Evolutionary conservation across 2,329 filamentous ascomycete species (phyloP).

Genomic region (Macrophomina phaseolina): DNA sequence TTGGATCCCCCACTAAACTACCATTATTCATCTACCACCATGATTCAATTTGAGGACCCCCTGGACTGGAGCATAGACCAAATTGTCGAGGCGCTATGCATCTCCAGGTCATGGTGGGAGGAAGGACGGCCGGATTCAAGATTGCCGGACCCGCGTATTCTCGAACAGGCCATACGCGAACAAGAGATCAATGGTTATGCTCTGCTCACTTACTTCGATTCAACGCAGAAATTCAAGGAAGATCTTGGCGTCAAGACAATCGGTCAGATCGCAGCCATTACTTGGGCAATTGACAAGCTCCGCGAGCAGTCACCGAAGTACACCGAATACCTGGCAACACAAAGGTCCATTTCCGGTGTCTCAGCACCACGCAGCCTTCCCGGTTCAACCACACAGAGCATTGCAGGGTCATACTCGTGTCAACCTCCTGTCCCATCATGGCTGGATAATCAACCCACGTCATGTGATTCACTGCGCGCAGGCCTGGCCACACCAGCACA

Average conservation of each 20-base stretch:
- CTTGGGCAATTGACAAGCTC: conserved; percentile 63
- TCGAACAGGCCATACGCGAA: conserved; percentile 64
- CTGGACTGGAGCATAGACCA: conserved; percentile 73
- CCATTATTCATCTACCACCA: neutral
- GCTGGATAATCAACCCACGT: conserved; percentile 28
- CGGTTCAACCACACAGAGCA: neutral
- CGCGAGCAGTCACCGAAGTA: conserved; percentile 60
- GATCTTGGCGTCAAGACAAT: conserved; percentile 64
- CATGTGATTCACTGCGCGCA: neutral
- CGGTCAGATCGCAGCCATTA: conserved; percentile 64
- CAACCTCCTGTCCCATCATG: neutral
- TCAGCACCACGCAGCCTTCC: conserved; percentile 9
- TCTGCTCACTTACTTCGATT: conserved; percentile 63
- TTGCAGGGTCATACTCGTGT: neutral
- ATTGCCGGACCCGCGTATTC: conserved; percentile 57
- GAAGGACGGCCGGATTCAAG: conserved; percentile 48
- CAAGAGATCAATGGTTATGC: conserved; percentile 70
- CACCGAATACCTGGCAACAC: conserved; percentile 31
- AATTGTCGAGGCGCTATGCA: conserved; percentile 70
- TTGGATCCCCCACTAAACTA: neutral
- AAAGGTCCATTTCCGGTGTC: neutral
- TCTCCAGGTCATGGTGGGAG: conserved; percentile 53
- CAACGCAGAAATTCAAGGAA: conserved; percentile 53
- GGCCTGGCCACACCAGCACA: neutral
- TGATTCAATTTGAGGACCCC: conserved; percentile 61